A percentile compares a stretch with the other conserved stretches of the same genome.
These are phyloP conservation scores for Xylariaceae sp. DNA, from an alignment of 2,329 filamentous ascomycete species.

Conservation along the genomic window DNA sequence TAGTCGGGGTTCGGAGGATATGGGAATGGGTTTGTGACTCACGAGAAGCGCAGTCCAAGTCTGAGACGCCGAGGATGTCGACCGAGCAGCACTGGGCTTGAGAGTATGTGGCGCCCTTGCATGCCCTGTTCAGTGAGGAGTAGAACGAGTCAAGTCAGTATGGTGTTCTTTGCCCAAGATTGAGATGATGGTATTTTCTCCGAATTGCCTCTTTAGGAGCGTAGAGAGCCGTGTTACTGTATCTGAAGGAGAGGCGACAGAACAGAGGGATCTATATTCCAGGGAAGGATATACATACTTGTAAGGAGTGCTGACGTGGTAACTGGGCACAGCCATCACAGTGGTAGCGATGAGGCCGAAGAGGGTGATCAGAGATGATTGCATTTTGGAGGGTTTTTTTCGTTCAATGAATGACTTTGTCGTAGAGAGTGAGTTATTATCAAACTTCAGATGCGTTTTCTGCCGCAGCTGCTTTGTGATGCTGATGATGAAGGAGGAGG, in stretches of 20 bases:
- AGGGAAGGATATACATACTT: too few relatives aligned
- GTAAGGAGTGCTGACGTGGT: constrained; percentile 24
- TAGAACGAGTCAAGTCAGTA: too few relatives aligned
- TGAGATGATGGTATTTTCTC: too few relatives aligned
- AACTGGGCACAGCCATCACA: constrained; percentile 18
- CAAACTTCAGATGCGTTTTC: too few relatives aligned
- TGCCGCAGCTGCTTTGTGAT: too few relatives aligned
- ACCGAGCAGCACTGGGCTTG: constrained; percentile 58
- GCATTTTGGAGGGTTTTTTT: constrained; percentile 23
- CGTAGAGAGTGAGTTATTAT: constrained; percentile 9
- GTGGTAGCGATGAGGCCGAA: constrained; percentile 24
- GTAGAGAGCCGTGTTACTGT: too few relatives aligned
- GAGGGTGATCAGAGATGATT: constrained; percentile 23
- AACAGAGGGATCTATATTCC: too few relatives aligned
- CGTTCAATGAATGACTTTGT: not conserved
- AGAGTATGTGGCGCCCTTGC: constrained; percentile 38
- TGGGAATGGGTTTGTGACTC: constrained; percentile 17
- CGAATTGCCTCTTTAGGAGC: too few relatives aligned
- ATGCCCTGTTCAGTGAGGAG: too few relatives aligned
- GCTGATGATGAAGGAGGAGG: too few relatives aligned
- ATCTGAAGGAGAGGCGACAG: too few relatives aligned
- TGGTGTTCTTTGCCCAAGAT: too few relatives aligned
- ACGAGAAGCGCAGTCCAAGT: constrained; percentile 47
- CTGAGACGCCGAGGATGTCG: constrained; percentile 46
- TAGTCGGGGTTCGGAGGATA: not conserved